A percentile compares a stretch with the other conserved stretches of the same genome.
Evolutionary conservation across 2,329 filamentous ascomycete genomes (phyloP).

Genomic region (Lachnellula arida): DNA sequence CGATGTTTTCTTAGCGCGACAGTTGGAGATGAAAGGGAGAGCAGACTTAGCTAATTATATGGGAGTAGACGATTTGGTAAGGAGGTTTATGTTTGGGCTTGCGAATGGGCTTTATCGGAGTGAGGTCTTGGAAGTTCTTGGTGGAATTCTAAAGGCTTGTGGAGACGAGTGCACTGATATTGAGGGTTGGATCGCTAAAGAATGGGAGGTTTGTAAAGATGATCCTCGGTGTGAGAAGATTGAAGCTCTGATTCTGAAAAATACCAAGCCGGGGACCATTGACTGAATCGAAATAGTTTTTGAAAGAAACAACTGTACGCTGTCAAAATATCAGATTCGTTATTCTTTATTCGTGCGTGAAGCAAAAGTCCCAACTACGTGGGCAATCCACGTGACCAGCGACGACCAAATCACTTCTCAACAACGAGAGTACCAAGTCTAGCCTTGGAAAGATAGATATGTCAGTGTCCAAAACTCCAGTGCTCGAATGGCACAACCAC

Average conservation of each 20-base stretch:
- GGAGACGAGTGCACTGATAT: not conserved
- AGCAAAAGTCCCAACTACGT: no score
- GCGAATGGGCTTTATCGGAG: not conserved
- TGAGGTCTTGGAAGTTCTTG: not conserved
- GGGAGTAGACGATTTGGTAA: not conserved
- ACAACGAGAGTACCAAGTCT: no score
- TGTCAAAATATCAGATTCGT: not conserved
- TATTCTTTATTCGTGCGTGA: not conserved
- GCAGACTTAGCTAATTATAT: not conserved
- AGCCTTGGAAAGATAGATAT: no score
- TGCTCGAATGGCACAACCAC: no score
- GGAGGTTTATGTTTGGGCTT: slow-evolving; percentile 1
- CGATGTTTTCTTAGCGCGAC: not conserved
- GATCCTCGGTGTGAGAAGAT: not conserved
- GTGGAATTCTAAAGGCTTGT: not conserved
- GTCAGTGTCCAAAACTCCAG: no score
- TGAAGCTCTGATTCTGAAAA: not conserved
- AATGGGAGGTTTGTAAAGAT: not conserved
- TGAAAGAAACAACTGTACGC: not conserved
- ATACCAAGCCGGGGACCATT: not conserved
- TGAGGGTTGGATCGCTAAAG: not conserved
- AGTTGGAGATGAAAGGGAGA: not conserved
- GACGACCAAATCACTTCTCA: no score
- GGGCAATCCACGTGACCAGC: no score
- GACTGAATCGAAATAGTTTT: not conserved